Conservation (phyloP, 2,329 filamentous ascomycete genomes). For the Cladosporium sp. region DNA sequence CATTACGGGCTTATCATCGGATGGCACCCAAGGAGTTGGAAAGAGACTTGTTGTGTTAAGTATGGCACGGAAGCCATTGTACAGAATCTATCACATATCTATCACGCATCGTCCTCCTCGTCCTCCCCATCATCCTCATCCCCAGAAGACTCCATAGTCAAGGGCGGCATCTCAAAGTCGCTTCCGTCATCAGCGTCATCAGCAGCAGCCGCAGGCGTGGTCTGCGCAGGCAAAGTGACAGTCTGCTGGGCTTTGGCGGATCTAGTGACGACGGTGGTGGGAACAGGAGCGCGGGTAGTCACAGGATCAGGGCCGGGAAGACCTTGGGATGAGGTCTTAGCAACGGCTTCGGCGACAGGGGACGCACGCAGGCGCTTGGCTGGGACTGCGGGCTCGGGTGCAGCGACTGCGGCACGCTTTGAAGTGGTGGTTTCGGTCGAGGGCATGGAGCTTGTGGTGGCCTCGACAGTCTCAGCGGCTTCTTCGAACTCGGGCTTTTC, state of each 20-base stretch:
- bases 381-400: constrained; percentile 16
- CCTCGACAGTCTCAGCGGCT: constrained; percentile 4
- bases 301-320: constrained; percentile 23
- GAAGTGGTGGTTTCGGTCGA: neutral
- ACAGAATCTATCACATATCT: neutral
- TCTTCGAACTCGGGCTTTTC: neutral
- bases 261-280: constrained; percentile 20
- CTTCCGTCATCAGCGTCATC: constrained; percentile 35
- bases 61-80: neutral
- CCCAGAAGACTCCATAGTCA: constrained; percentile 37
- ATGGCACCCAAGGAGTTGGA: neutral
- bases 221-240: constrained; percentile 13
- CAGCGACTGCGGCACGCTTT: constrained; percentile 19
- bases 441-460: constrained; percentile 18
- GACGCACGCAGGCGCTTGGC: constrained; percentile 31
- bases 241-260: constrained; percentile 16
- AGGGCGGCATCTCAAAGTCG: constrained; percentile 41
- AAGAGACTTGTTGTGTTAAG: neutral
- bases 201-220: constrained; percentile 19
- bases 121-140: constrained; percentile 33
- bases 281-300: constrained; percentile 13
- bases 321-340: constrained; percentile 6
- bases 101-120: constrained; percentile 11
- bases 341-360: constrained; percentile 21
- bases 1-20: neutral